These are phyloP conservation scores for Penicillium vulpinum DNA, from an alignment of 2,329 filamentous ascomycete species.

Conservation along the genomic window DNA sequence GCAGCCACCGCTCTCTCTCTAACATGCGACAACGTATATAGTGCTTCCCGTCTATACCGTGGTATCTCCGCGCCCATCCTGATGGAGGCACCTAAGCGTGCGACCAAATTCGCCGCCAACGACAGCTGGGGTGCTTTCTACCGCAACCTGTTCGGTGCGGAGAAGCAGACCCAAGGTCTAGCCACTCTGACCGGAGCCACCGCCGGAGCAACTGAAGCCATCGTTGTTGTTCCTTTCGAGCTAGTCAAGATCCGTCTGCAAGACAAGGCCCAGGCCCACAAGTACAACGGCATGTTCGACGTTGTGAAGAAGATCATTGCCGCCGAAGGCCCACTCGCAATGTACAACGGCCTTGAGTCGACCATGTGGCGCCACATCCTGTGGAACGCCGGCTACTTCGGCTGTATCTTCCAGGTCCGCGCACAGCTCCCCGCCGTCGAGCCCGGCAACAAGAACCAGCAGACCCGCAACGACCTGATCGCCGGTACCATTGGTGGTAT, in stretches of 20 bases:
- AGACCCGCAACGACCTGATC: slow-evolving; percentile 84
- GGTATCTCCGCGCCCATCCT: slow-evolving; percentile 94
- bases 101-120: slow-evolving; percentile 98
- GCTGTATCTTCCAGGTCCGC: slow-evolving; percentile 96
- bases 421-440: slow-evolving; percentile 77
- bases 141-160: slow-evolving; percentile 77
- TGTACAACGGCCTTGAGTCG: slow-evolving; percentile 96
- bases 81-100: slow-evolving; percentile 96
- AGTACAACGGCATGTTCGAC: slow-evolving; percentile 56
- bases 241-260: slow-evolving; percentile 97
- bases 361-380: slow-evolving; percentile 94
- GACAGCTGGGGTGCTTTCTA: slow-evolving; percentile 98
- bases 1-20: background rate
- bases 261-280: slow-evolving; percentile 88
- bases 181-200: slow-evolving; percentile 92
- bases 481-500: slow-evolving; percentile 88
- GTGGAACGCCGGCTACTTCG: slow-evolving; percentile 97
- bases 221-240: slow-evolving; percentile 97
- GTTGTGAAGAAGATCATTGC: slow-evolving; percentile 68
- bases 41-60: slow-evolving; percentile 86
- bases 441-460: slow-evolving; percentile 66
- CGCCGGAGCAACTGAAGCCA: slow-evolving; percentile 90
- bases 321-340: slow-evolving; percentile 77
- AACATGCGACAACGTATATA: slow-evolving; percentile 36
- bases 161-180: slow-evolving; percentile 87